Percentiles rank a stretch among this genome's conserved stretches.
These are phyloP conservation scores for Starmerella geochares DNA, from an alignment of 805 yeast species.

Conservation along the genomic window DNA sequence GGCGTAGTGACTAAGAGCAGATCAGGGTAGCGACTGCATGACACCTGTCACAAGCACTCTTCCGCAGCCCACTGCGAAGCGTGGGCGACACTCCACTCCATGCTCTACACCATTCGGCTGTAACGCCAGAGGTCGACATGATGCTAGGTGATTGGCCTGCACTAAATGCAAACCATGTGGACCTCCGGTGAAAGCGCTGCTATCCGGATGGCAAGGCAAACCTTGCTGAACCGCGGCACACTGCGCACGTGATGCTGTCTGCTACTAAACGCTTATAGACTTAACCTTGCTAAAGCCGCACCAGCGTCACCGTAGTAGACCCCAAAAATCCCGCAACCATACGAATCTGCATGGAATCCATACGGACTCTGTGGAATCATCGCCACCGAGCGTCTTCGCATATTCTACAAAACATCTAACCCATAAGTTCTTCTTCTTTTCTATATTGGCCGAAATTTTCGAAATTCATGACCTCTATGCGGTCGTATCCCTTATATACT, in stretches of 20 bases:
- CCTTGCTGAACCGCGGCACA: background rate
- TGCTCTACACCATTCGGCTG: too few species aligned
- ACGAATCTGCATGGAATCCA: background rate
- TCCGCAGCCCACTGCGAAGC: background rate
- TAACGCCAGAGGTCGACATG: too few species aligned
- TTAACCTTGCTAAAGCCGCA: background rate
- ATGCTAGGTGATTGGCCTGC: too few species aligned
- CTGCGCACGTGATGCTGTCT: background rate
- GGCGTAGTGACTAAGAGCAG: background rate
- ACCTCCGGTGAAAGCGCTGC: background rate
- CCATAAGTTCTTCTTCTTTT: background rate
- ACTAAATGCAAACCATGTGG: too few species aligned
- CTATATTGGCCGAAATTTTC: too few species aligned
- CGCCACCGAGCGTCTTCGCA: too few species aligned
- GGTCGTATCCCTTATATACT: too few species aligned
- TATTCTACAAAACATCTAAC: too few species aligned
- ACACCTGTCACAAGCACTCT: slow-evolving; percentile 5
- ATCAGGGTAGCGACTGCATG: slow-evolving; percentile 1
- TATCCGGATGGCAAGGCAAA: background rate
- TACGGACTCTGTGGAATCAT: background rate
- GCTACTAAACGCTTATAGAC: background rate
- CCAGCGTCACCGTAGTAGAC: too few species aligned
- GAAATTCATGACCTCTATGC: too few species aligned
- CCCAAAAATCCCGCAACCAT: background rate
- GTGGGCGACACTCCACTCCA: background rate